Conservation (phyloP, 2,329 filamentous ascomycete genomes). For the Colletotrichum sp. region DNA sequence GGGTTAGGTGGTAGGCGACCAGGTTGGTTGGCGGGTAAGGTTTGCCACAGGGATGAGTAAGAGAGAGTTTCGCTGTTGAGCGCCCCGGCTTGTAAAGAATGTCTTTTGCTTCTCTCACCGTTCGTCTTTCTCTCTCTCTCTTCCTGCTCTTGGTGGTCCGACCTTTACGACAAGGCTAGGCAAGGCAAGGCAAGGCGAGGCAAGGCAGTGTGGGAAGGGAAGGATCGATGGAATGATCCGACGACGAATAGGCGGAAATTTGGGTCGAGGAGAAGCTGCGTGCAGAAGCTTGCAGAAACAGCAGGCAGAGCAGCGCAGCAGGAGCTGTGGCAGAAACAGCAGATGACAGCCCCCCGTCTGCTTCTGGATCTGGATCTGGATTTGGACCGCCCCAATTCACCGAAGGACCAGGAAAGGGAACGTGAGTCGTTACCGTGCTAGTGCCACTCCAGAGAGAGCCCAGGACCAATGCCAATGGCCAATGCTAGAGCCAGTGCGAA, state of each 20-base stretch:
- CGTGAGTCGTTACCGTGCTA: conserved; percentile 19
- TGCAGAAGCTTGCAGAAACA: neutral
- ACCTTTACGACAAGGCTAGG: neutral
- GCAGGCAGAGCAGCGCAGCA: neutral
- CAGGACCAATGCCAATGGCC: conserved; percentile 17
- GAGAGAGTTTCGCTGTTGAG: neutral
- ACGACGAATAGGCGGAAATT: neutral
- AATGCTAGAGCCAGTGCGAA: conserved; percentile 7
- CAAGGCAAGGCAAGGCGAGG: neutral
- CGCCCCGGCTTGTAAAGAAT: neutral
- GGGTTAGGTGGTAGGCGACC: neutral
- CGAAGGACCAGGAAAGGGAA: conserved; percentile 10
- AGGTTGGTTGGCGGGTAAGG: neutral
- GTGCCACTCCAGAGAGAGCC: conserved; percentile 12
- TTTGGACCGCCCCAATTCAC: neutral
- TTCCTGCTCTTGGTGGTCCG: neutral
- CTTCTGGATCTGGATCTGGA: neutral
- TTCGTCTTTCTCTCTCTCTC: neutral
- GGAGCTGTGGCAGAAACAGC: neutral
- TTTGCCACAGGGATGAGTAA: conserved; percentile 18
- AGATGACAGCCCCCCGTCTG: neutral
- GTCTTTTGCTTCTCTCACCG: neutral
- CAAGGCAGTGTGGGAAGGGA: neutral
- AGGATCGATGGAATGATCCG: neutral
- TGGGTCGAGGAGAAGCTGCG: neutral